Base-by-base conservation (phyloP, 169 alveolate species). In the Perkinsus chesapeaki region DNA sequence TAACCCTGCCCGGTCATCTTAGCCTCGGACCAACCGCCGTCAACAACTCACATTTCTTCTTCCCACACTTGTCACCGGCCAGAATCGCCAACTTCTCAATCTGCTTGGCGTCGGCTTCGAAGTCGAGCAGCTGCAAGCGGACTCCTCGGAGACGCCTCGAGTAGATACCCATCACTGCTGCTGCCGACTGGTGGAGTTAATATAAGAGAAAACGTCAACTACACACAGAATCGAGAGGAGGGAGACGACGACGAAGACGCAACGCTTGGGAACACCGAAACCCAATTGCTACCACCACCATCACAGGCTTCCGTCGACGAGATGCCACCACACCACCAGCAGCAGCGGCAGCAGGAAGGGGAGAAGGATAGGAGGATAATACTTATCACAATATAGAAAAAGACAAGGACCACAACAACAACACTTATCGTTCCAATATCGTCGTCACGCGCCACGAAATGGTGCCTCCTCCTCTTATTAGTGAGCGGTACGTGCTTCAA, bases 371-470 rank as follows among this genome's bases (percentile, higher is more conserved):
- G n/a, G 23, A 43, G 16, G 23, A 43, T 16, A 16, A 43, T 43
- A 43, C 5, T 43, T 16, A 16, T 43, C 31, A 60, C 82, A 60
- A 60, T 60, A 9, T 23, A 20, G 82, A 23, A 60, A 34, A 60
- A 60, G 27, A 60, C 12, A 34, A 34, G 27, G 82, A 60, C 72
- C 12, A 16, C 37, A 7, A 20, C 82, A 60, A 0, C 82, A 1
- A 20, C 82, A 19, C 19, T 19, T 47, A 9, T 19, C 27, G 27
- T 19, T 9, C 19, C 72, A 47, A 19, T 47, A 19, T 10, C 72
- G 72, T 19, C 82, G 82, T 60, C 82, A 60, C 82, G 82, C 82
- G 82, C 82, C 82, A 60, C 82, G 82, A 60, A 60, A 60, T 60
- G n/a, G n/a, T n/a, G n/a, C n/a, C n/a, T n/a, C n/a, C n/a, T 60